phyloP scores from a whole-genome alignment of 1,284 basidiomycete genomes.

The Apiotrichum gracile region DNA sequence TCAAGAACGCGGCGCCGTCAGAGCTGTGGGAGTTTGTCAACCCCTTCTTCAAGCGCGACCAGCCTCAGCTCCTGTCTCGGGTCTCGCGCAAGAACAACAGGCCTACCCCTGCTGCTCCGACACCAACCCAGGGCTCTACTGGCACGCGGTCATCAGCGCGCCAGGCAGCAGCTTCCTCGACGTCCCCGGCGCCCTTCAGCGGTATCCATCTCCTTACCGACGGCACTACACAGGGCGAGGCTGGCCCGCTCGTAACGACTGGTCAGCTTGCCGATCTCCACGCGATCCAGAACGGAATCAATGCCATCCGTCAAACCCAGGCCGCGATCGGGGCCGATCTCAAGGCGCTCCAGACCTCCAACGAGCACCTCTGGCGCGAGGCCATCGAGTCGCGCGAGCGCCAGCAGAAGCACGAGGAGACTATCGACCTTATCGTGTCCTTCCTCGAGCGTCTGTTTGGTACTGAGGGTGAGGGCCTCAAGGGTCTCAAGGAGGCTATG shows the following conservation, averaged over 20 bases:
- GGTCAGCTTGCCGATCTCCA: constrained; percentile 32
- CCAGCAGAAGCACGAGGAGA: constrained; percentile 89
- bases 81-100: constrained; percentile 71
- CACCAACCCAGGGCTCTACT: constrained; percentile 9
- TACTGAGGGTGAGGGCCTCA: constrained; percentile 43
- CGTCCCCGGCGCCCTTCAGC: not conserved
- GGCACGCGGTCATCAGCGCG: constrained; percentile 31
- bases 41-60: constrained; percentile 78
- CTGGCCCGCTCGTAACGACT: constrained; percentile 23
- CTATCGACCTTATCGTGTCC: constrained; percentile 91
- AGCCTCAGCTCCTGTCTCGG: constrained; percentile 81
- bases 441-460: constrained; percentile 93
- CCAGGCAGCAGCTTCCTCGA: constrained; percentile 15
- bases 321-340: constrained; percentile 80
- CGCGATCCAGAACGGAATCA: constrained; percentile 60
- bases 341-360: constrained; percentile 78
- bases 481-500: constrained; percentile 41
- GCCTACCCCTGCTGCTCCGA: constrained; percentile 22
- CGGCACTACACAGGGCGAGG: constrained; percentile 39
- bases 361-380: constrained; percentile 89
- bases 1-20: constrained; percentile 69
- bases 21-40: constrained; percentile 95
- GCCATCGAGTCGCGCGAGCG: constrained; percentile 70
- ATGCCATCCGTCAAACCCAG: constrained; percentile 86
- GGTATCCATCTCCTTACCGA: constrained; percentile 39